Evolutionary conservation across 768 basidiomycete species (phyloP).

Genomic region (Tubosaeta brunneosetosa): DNA sequence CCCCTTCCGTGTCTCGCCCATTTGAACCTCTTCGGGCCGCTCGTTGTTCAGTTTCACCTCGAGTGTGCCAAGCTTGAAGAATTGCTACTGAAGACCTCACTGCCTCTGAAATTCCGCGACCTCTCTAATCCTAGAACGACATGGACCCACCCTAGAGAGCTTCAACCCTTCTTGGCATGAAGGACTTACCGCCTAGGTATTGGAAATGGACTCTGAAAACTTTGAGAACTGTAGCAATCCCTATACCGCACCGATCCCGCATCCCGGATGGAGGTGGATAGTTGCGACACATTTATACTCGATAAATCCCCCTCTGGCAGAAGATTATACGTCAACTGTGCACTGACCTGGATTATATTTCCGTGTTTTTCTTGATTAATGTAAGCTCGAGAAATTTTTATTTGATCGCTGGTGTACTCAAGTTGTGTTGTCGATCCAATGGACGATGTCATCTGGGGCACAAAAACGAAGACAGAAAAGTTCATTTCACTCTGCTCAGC

Average conservation of each 20-base stretch:
- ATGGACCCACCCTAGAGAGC: slow-evolving; percentile 53
- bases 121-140: slow-evolving; percentile 47
- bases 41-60: slow-evolving; percentile 81
- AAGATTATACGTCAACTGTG: too few relatives aligned
- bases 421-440: too few relatives aligned
- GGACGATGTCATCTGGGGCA: too few relatives aligned
- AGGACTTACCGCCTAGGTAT: slow-evolving; percentile 53
- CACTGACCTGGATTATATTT: too few relatives aligned
- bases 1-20: slow-evolving; percentile 63
- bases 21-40: slow-evolving; percentile 83
- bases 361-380: too few relatives aligned
- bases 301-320: slow-evolving; percentile 20
- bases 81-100: slow-evolving; percentile 72
- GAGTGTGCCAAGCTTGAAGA: slow-evolving; percentile 60
- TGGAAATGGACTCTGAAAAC: slow-evolving; percentile 57
- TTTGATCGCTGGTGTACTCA: too few relatives aligned
- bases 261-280: slow-evolving; percentile 32
- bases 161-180: slow-evolving; percentile 72
- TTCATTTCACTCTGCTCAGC: too few relatives aligned
- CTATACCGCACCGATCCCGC: too few relatives aligned
- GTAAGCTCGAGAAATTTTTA: too few relatives aligned
- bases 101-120: slow-evolving; percentile 59
- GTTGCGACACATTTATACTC: slow-evolving; percentile 9
- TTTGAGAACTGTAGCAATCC: too few relatives aligned
- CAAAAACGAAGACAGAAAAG: too few relatives aligned